Conservation (phyloP, 306 rosid genomes). For the Mucuna pruriens region DNA sequence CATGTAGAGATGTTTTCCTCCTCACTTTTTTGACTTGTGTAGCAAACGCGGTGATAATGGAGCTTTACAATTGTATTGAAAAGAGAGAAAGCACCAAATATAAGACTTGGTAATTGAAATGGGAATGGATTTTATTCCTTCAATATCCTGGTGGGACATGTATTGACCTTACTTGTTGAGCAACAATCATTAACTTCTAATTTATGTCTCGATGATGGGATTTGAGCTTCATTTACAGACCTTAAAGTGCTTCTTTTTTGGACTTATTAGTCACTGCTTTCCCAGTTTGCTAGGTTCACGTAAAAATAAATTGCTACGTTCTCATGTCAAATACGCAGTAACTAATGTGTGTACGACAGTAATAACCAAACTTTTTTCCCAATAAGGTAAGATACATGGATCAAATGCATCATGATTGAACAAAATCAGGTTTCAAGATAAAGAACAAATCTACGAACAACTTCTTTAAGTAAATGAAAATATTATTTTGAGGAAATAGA, state of each 20-base stretch:
- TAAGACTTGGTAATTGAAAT: conserved; percentile 47
- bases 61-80: conserved; percentile 47
- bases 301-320: not conserved
- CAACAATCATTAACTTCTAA: conserved; percentile 47
- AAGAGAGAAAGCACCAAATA: conserved; percentile 40
- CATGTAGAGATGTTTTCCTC: conserved; percentile 53
- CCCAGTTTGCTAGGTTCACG: not conserved
- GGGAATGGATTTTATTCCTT: conserved; percentile 48
- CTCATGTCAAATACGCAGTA: not conserved
- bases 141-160: conserved; percentile 49
- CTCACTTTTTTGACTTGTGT: conserved; percentile 65
- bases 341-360: not conserved
- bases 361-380: not conserved
- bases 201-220: conserved; percentile 41
- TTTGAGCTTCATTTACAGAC: conserved; percentile 31
- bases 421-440: not conserved
- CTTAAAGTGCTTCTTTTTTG: conserved; percentile 44
- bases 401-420: not conserved
- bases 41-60: conserved; percentile 57
- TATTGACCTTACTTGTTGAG: conserved; percentile 46
- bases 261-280: conserved; percentile 31
- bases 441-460: not conserved
- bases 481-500: not conserved
- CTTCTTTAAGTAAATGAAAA: not conserved
- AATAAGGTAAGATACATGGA: not conserved